Conservation (phyloP, 2,329 filamentous ascomycete genomes). For the Colletotrichum salicis region DNA sequence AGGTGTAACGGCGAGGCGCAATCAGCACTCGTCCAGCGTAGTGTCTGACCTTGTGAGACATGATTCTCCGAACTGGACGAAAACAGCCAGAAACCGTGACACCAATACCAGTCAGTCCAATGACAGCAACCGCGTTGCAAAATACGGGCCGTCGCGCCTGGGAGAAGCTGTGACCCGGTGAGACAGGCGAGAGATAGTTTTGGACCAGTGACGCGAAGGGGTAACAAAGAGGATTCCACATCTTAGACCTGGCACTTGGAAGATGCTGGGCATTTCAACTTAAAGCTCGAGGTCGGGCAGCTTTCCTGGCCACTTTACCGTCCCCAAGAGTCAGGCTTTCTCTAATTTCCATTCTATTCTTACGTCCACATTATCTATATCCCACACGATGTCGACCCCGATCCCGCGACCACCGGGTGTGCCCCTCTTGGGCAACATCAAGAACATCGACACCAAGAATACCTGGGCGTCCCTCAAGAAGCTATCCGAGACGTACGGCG, state of each 20-base stretch:
- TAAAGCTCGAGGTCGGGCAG: neutral
- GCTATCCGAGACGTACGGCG: conserved; percentile 48
- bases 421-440: conserved; percentile 51
- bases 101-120: neutral
- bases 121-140: conserved; percentile 4
- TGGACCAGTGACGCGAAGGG: conserved; percentile 18
- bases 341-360: neutral
- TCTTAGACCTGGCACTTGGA: neutral
- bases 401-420: conserved; percentile 49
- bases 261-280: neutral
- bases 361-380: neutral
- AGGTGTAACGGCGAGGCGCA: neutral
- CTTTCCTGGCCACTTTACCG: neutral
- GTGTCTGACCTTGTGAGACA: conserved; percentile 20
- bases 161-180: conserved; percentile 13
- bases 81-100: neutral
- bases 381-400: conserved; percentile 44
- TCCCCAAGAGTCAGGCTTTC: neutral
- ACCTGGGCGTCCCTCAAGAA: conserved; percentile 50
- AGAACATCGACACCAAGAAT: conserved; percentile 48
- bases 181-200: conserved; percentile 10
- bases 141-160: conserved; percentile 32
- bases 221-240: conserved; percentile 6
- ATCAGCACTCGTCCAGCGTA: neutral
- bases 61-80: conserved; percentile 10